Base-by-base conservation (phyloP, 2,329 filamentous ascomycete genomes). In the Rutstroemia sydowiana region DNA sequence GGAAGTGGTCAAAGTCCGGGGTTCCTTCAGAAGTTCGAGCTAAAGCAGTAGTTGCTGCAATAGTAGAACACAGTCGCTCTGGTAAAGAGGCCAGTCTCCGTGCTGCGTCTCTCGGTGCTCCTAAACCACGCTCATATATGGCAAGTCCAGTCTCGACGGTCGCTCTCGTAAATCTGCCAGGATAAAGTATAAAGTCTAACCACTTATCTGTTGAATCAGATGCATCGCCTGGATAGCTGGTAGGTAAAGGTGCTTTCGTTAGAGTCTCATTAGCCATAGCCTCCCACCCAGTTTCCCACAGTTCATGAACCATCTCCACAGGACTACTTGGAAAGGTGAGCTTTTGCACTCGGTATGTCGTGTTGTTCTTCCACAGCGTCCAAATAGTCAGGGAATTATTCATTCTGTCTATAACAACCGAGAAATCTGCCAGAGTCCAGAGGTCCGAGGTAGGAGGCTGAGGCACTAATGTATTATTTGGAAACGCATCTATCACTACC, bases 291-390 rank as follows among this genome's bases (percentile, higher is more conserved):
- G 76, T 75, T 32, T 73, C 70, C 78, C 92, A 88, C 23, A 79
- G 45, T 31, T 61, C 49, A n/a, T 47, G 45, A 4, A 62, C 52
- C 9, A 28, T 13, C n/a, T 46, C 28, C n/a, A 30, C 28, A n/a
- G 60, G 57, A n/a, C 48, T 76, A n/a, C 28, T 57, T 59, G 85
- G 77, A 57, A 95, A 86, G 42, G 82, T 82, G 40, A 96, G 69
- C 52, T 79, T 81, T 66, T 88, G 87, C 9, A 90, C 76, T 54
- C 85, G 77, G 64, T 89, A 90, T 3, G 83, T 81, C 61, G 86
- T 83, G 65, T 91, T 90, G 66, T 90, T 90, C 70, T 90, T 89
- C 87, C 87, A 92, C 39, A 93, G 68, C 3, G 86, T 77, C 88
- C 88, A 93, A 37, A 92, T 63, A 58, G 77, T 77, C 62, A 81